Evolutionary conservation across 2,329 filamentous ascomycete species (phyloP), one percentile per base, ranked within the genome.

Genomic region (Neocucurbitaria cava): DNA sequence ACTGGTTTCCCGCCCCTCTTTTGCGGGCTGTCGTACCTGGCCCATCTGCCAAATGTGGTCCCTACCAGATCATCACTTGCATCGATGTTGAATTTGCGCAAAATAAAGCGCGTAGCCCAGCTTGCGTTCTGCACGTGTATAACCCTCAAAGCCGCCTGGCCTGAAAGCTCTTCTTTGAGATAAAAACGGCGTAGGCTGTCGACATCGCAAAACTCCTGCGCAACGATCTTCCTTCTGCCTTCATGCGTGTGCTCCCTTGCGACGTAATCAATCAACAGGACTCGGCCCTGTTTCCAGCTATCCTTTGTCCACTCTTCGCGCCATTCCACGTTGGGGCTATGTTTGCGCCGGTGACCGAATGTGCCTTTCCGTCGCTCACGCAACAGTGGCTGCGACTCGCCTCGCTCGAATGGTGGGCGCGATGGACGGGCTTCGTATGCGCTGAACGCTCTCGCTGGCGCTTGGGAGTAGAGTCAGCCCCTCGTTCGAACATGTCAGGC

Each of bases 21-120:
- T 49, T 80, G 76, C 2, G 82, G 80, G 23, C 74, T 74, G 54
- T 80, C 79, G 46, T 80, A 81, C 33, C 75, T 68, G 3, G 81
- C 76, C 79, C 81, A 84, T 35, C 77, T 74, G 5, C 77, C 78
- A 66, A 84, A 83, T 20, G 76, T 77, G 26, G 79, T 82, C 6
- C 81, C 82, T 0, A 82, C 74, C 3, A 82, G 64, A 47, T 82
- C 79, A 49, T 76, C 72, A 38, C 75, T 76, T 42, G 80, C 75
- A 50, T 81, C 75, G 54, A 85, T 83, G 49, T 83, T 82, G 71
- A 81, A 84, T 58, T 83, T 84, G 24, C 76, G 71, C 30, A 83
- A 68, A 2, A 85, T 66, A 56, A 78, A 84, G 2, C 70, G 70
- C 30, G 76, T 78, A 0, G 82, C 82, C 81, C 82, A 83, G 7